Evolutionary conservation across 768 basidiomycete genomes (phyloP), one percentile per base, ranked within the genome.

Genomic region (Galerina marginata): DNA sequence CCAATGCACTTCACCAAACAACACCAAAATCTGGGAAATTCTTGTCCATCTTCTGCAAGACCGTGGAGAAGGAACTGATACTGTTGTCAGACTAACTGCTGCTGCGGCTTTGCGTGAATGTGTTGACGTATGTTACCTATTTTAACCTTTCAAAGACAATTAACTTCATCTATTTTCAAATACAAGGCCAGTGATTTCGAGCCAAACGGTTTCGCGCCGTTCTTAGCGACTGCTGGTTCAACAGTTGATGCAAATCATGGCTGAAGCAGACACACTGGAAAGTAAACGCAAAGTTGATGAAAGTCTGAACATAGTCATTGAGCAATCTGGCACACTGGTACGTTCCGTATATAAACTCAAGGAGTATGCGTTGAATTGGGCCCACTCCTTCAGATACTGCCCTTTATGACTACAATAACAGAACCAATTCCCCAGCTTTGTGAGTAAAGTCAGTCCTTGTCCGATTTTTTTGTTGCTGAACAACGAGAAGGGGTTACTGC

Each of bases 71-170:
- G 87, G 91, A 9, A 87, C 91, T 3, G 94, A 96, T 69, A 78
- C 84, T 23, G 95, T 95, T 14, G 95, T 98, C 49, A 86, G 94
- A 4, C 78, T 98, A 38, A 94, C 93, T 1, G 90, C 95, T 25
- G 90, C 92, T 0, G 80, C 85, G 23, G 89, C 94, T 11, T 70
- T 98, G 29, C 83, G 86, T 40, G 90, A 95, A 70, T 93, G 93
- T 67, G 83, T 95, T 23, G 91, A 96, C 71, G 95, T 96, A 75
- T 64, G 92, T 76, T 15, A 33, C 25, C 3, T 43, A 12, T 14
- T 42, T 46, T 33, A 25, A 26, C 42, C 33, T n/a, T 16, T 20
- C 16, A 40, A 33, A 39, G 43, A 49, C 14, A 45, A 16, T 48
- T 63, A 37, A 44, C 47, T 60, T 53, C 46, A 57, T 48, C 59